Percentiles rank a stretch among this genome's conserved stretches.
phyloP scores from a whole-genome alignment of 1,139 yeast genomes.

The Suhomyces yuchorum region DNA sequence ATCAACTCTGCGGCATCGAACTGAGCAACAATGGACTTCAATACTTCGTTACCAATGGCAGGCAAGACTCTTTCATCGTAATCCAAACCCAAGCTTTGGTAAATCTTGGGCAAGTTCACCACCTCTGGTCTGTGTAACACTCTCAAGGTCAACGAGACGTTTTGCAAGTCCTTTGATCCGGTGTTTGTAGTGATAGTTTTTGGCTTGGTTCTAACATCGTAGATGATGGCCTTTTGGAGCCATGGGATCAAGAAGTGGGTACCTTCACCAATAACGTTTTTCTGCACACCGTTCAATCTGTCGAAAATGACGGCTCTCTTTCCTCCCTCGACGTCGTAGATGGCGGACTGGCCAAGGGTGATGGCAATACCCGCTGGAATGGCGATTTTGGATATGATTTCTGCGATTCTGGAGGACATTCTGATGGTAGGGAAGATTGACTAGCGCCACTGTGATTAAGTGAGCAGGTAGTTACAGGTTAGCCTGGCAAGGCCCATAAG shows the following conservation, averaged over 20 bases:
- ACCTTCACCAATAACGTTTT: constrained; percentile 89
- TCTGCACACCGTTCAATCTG: constrained; percentile 85
- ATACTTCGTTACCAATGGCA: constrained; percentile 93
- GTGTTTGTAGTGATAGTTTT: constrained; percentile 93
- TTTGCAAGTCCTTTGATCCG: constrained; percentile 96
- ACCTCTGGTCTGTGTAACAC: constrained; percentile 96
- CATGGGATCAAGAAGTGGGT: constrained; percentile 95
- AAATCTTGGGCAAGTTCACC: constrained; percentile 73
- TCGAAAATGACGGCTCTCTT: constrained; percentile 95
- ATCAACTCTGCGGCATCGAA: constrained; percentile 97
- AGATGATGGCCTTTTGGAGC: constrained; percentile 88
- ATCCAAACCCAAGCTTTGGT: constrained; percentile 89
- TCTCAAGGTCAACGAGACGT: constrained; percentile 89
- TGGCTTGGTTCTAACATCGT: constrained; percentile 90
- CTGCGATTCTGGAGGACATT: constrained; percentile 45
- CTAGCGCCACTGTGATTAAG: constrained; percentile 13
- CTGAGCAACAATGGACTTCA: constrained; percentile 95
- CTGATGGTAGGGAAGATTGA: constrained; percentile 1
- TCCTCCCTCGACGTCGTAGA: constrained; percentile 96
- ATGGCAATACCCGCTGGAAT: constrained; percentile 70
- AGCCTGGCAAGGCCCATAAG: neutral
- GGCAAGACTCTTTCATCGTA: constrained; percentile 97
- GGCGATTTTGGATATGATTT: constrained; percentile 53
- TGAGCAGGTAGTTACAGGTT: constrained; percentile 1
- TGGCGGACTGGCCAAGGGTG: constrained; percentile 67